phyloP scores from a whole-genome alignment of 2,329 filamentous ascomycete genomes.

The Venturia effusa region DNA sequence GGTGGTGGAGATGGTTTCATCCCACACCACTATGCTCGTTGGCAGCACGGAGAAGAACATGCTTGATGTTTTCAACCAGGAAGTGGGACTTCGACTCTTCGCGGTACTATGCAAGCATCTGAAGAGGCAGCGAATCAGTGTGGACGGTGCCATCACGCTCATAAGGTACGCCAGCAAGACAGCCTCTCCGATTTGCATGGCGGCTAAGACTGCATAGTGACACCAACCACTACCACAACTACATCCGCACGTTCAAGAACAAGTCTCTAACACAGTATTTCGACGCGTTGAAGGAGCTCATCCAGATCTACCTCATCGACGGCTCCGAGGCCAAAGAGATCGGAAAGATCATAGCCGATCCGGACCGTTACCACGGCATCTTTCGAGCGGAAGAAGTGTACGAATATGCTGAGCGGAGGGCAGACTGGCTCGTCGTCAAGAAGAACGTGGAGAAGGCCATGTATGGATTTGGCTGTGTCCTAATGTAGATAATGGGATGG shows the following conservation, averaged over 20 bases:
- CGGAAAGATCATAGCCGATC: slow-evolving; percentile 87
- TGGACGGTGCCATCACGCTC: slow-evolving; percentile 78
- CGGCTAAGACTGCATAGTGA: slow-evolving; percentile 45
- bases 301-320: slow-evolving; percentile 91
- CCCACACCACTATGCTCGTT: slow-evolving; percentile 84
- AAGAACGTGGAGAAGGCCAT: slow-evolving; percentile 87
- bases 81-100: slow-evolving; percentile 89
- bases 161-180: slow-evolving; percentile 46
- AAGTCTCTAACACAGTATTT: slow-evolving; percentile 81
- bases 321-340: slow-evolving; percentile 82
- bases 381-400: slow-evolving; percentile 95
- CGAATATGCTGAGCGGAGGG: slow-evolving; percentile 86
- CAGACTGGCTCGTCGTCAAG: slow-evolving; percentile 90
- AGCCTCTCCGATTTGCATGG: background rate
- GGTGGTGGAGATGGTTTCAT: slow-evolving; percentile 74
- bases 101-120: slow-evolving; percentile 91
- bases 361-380: slow-evolving; percentile 78
- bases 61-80: slow-evolving; percentile 96
- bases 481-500: slow-evolving; percentile 53
- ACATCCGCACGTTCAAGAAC: slow-evolving; percentile 72
- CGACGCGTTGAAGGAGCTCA: slow-evolving; percentile 78
- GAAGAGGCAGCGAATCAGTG: slow-evolving; percentile 87
- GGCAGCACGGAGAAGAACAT: slow-evolving; percentile 97
- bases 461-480: slow-evolving; percentile 81
- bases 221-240: slow-evolving; percentile 87